These are phyloP conservation scores for Fusarium sp. DNA, from an alignment of 2,329 filamentous ascomycete species.

Conservation along the genomic window DNA sequence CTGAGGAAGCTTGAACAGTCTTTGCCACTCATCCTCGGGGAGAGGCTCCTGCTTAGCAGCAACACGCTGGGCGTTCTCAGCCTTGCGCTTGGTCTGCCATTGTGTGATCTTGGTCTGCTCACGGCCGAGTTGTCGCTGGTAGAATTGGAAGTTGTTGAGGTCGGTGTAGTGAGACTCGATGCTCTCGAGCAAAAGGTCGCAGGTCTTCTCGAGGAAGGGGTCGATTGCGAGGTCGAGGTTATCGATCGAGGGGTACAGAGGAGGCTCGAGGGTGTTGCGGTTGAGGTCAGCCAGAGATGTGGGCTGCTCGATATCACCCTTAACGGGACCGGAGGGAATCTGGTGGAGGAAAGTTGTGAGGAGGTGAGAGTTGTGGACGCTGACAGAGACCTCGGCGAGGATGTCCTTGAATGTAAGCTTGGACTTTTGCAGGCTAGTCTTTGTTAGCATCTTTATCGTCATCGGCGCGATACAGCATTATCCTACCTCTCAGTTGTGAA, in stretches of 20 bases:
- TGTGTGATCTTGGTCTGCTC: constrained; percentile 97
- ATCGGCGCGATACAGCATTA: not conserved
- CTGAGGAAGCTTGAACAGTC: constrained; percentile 95
- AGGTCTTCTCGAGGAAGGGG: constrained; percentile 98
- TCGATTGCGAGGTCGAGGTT: constrained; percentile 93
- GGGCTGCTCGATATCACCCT: constrained; percentile 79
- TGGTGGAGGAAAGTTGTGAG: constrained; percentile 96
- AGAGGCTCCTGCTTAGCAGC: constrained; percentile 89
- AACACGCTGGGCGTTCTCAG: constrained; percentile 87
- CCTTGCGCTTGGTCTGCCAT: constrained; percentile 97
- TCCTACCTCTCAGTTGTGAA: constrained; percentile 94
- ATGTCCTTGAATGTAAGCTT: constrained; percentile 95
- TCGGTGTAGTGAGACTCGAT: constrained; percentile 99
- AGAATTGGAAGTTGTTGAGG: constrained; percentile 98
- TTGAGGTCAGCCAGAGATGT: constrained; percentile 82
- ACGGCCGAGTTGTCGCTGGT: constrained; percentile 90
- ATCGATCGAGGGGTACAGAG: constrained; percentile 89
- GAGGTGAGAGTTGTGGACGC: constrained; percentile 96
- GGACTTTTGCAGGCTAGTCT: constrained; percentile 85
- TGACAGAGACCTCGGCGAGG: constrained; percentile 87
- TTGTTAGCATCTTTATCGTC: constrained; percentile 23
- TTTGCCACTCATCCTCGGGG: constrained; percentile 98
- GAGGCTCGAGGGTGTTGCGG: constrained; percentile 69
- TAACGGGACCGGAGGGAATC: constrained; percentile 73
- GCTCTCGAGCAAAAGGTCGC: constrained; percentile 93